Conservation (phyloP, 75 land plant genomes). For the Pinus tabuliformis region DNA sequence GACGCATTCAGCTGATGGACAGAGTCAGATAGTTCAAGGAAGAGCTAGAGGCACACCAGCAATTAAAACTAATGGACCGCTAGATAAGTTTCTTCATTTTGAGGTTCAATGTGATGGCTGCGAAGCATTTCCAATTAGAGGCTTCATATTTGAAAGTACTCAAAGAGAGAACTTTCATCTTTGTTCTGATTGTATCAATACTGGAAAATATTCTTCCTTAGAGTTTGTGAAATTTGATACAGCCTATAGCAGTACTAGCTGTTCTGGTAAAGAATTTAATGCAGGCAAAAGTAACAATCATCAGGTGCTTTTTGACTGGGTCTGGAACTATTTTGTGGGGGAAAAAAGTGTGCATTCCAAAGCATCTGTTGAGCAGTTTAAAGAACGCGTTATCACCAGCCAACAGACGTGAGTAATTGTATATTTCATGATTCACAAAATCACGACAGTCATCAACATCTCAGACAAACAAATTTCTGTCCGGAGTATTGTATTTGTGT, state of each 20-base stretch:
- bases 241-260: conserved; percentile 4
- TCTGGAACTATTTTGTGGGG: conserved; percentile 83
- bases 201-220: neutral
- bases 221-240: conserved; percentile 14
- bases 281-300: conserved; percentile 22
- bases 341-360: neutral
- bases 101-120: conserved; percentile 29
- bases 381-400: conserved; percentile 31
- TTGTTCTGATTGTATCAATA: conserved; percentile 21
- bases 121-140: conserved; percentile 30
- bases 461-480: neutral
- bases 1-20: conserved; percentile 4
- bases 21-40: neutral
- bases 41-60: conserved; percentile 14
- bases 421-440: neutral
- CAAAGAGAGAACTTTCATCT: conserved; percentile 18
- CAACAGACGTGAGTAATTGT: conserved; percentile 47
- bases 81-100: conserved; percentile 46
- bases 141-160: conserved; percentile 15
- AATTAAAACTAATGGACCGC: conserved; percentile 40
- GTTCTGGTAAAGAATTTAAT: neutral
- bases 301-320: conserved; percentile 83
- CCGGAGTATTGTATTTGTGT: neutral
- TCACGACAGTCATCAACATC: neutral
- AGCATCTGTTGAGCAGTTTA: conserved; percentile 7